Evolutionary conservation across 768 basidiomycete species (phyloP).

Genomic region (Termitomyces eurrhizus): DNA sequence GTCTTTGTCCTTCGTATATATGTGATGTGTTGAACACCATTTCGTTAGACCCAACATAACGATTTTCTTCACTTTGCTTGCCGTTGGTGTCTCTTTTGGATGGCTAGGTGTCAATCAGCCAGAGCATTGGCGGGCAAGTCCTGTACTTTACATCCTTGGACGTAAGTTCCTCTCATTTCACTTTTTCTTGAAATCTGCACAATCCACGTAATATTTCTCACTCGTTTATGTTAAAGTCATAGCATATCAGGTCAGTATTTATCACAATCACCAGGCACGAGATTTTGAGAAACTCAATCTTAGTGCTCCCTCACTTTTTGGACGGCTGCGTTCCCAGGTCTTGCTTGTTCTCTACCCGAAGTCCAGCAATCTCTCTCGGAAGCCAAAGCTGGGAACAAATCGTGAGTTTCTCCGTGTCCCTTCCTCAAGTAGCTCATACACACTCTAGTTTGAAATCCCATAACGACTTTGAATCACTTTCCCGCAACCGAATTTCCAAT

Average conservation of each 20-base stretch:
- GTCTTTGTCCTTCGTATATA: not conserved
- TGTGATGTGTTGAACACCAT: not conserved
- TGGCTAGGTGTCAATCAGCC: slow-evolving; percentile 74
- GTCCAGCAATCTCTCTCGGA: slow-evolving; percentile 49
- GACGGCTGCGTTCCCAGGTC: slow-evolving; percentile 79
- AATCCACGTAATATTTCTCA: not conserved
- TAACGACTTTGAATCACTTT: slow-evolving; percentile 53
- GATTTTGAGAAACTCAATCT: not conserved
- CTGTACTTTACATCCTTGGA: slow-evolving; percentile 61
- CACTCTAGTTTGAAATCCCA: slow-evolving; percentile 44
- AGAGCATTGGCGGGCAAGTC: slow-evolving; percentile 58
- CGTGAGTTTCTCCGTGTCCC: slow-evolving; percentile 27
- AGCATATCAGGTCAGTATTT: slow-evolving; percentile 57
- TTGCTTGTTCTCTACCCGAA: slow-evolving; percentile 67
- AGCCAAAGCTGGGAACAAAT: slow-evolving; percentile 39
- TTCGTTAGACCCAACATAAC: slow-evolving; percentile 64
- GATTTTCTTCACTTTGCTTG: slow-evolving; percentile 65
- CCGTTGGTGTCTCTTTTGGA: slow-evolving; percentile 66
- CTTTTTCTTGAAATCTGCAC: too few relatives aligned
- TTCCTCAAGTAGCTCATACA: not conserved
- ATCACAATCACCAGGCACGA: not conserved
- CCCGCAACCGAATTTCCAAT: slow-evolving; percentile 72
- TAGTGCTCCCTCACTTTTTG: slow-evolving; percentile 74
- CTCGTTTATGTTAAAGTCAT: slow-evolving; percentile 41
- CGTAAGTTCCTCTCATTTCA: slow-evolving; percentile 34